Conservation (phyloP, 257 asterid species). For the Ehretia macrophylla region DNA sequence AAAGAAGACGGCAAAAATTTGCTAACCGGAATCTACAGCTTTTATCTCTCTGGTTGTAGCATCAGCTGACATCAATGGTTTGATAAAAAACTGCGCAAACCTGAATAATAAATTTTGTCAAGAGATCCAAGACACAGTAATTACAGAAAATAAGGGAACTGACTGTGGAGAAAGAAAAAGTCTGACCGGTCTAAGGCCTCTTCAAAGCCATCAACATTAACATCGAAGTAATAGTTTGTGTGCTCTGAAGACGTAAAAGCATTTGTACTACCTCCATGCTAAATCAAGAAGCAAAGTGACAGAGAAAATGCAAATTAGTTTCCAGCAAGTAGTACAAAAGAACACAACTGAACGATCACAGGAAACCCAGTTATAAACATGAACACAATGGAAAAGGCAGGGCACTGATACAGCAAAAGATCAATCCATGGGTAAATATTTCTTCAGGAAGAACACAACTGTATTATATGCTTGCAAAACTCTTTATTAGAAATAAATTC, state of each 20-base stretch:
- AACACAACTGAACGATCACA: too few relatives aligned
- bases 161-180: conserved; percentile 6
- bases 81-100: conserved; percentile 88
- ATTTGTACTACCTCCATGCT: conserved; percentile 98
- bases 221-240: conserved; percentile 85
- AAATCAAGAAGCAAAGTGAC: conserved; percentile 14
- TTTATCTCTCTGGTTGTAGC: conserved; percentile 92
- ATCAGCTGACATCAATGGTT: conserved; percentile 96
- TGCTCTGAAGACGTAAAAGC: conserved; percentile 86
- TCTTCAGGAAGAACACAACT: too few relatives aligned
- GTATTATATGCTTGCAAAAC: too few relatives aligned
- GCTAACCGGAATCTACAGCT: conserved; percentile 95
- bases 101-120: conserved; percentile 36
- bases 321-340: not conserved
- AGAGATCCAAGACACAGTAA: conserved; percentile 3
- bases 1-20: conserved; percentile 12
- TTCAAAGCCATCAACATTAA: conserved; percentile 78
- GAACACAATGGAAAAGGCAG: too few relatives aligned
- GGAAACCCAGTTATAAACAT: too few relatives aligned
- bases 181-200: conserved; percentile 93
- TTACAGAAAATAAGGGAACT: not conserved
- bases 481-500: too few relatives aligned
- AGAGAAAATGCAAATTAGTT: not conserved
- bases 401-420: too few relatives aligned
- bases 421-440: too few relatives aligned